Conservation (phyloP, 768 basidiomycete genomes). For the Leccinum rimulosum region DNA sequence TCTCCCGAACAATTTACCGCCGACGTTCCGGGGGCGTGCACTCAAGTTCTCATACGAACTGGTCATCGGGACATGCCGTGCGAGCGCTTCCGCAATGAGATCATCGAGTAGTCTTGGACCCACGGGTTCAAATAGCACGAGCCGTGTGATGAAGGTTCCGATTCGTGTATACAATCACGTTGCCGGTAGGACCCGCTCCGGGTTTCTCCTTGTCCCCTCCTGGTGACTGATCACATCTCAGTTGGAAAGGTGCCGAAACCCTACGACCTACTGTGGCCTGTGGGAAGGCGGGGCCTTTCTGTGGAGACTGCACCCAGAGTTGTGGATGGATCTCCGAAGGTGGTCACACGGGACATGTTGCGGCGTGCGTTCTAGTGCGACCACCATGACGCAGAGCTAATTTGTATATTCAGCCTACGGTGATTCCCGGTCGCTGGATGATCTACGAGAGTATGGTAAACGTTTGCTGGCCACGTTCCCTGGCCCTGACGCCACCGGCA, state of each 20-base stretch:
- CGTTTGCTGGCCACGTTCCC: constrained; percentile 49
- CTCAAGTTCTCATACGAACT: constrained; percentile 89
- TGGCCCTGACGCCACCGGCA: constrained; percentile 26
- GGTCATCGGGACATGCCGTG: constrained; percentile 82
- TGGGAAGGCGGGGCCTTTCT: constrained; percentile 40
- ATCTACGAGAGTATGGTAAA: constrained; percentile 53
- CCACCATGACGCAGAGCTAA: constrained; percentile 1
- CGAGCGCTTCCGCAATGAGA: constrained; percentile 35
- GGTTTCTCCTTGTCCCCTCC: not conserved
- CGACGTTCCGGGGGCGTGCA: constrained; percentile 83
- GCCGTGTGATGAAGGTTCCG: constrained; percentile 86
- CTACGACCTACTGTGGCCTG: constrained; percentile 86
- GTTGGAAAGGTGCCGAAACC: constrained; percentile 56
- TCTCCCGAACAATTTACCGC: constrained; percentile 81
- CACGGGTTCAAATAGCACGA: constrained; percentile 48
- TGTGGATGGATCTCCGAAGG: constrained; percentile 21
- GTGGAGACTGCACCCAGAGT: constrained; percentile 28
- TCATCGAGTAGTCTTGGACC: constrained; percentile 33
- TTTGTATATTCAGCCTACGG: constrained; percentile 11
- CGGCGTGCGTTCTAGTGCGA: constrained; percentile 17
- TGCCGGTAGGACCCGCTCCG: constrained; percentile 47
- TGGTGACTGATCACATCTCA: constrained; percentile 18
- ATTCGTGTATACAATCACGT: constrained; percentile 90
- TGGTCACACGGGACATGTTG: not conserved
- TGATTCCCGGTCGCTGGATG: constrained; percentile 35